These are phyloP conservation scores for Fusarium buharicum DNA, from an alignment of 2,329 filamentous ascomycete species.

Conservation along the genomic window DNA sequence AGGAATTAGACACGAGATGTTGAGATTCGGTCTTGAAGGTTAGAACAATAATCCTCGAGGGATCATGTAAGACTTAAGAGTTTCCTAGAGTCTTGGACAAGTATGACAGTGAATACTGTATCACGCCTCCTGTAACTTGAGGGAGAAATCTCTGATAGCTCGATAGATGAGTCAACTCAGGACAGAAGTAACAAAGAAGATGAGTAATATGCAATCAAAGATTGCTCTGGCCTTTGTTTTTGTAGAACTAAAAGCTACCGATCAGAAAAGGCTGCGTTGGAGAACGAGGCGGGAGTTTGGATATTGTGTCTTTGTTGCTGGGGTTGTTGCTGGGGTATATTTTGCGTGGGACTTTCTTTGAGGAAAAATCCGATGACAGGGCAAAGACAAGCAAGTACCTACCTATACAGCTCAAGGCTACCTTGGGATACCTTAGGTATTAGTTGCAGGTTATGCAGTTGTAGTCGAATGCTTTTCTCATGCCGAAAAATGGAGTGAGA, in stretches of 20 bases:
- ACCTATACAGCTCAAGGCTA: not conserved
- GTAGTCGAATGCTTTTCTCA: not conserved
- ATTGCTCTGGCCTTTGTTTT: not conserved
- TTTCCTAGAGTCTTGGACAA: not conserved
- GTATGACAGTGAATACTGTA: not conserved
- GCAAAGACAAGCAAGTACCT: not conserved
- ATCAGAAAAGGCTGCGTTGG: not conserved
- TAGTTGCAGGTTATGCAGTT: not conserved
- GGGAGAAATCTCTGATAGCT: not conserved
- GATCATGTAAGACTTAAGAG: not conserved
- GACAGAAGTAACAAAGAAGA: not conserved
- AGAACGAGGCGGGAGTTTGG: not conserved
- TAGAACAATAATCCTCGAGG: not conserved
- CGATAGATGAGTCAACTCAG: not conserved
- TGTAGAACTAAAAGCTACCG: not conserved
- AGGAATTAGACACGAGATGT: not conserved
- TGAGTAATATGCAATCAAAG: not conserved
- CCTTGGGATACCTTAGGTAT: not conserved
- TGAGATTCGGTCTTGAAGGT: not conserved
- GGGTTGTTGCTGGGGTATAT: slow-evolving; percentile 24
- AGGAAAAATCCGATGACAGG: slow-evolving; percentile 4
- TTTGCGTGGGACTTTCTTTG: slow-evolving; percentile 10
- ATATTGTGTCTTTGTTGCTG: slow-evolving; percentile 1
- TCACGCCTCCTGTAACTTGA: not conserved
- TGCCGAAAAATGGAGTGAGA: slow-evolving; percentile 1